Conservation (phyloP, 1,139 yeast genomes). For the Hyphopichia pseudoburtonii region DNA sequence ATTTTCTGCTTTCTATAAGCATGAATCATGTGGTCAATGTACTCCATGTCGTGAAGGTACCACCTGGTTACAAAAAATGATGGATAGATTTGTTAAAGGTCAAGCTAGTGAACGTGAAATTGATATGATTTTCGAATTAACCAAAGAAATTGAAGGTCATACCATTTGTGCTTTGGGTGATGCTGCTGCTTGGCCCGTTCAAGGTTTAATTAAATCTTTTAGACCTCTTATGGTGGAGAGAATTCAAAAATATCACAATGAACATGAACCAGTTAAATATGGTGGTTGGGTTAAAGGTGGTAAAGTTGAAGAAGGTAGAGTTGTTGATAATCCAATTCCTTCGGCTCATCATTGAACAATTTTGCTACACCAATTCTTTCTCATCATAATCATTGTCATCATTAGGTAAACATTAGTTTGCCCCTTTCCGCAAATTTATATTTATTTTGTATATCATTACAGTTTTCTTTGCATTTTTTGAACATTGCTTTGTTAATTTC, state of each 20-base stretch:
- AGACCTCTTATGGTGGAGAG: conserved; percentile 78
- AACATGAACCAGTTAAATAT: conserved; percentile 44
- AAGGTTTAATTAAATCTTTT: conserved; percentile 80
- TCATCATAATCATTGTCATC: neutral
- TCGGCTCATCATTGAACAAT: conserved; percentile 37
- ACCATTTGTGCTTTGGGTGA: conserved; percentile 90
- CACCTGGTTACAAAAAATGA: conserved; percentile 77
- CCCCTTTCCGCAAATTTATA: too few species aligned
- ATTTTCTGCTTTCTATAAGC: conserved; percentile 78
- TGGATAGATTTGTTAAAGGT: conserved; percentile 77
- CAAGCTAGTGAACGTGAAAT: conserved; percentile 80
- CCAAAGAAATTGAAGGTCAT: conserved; percentile 86
- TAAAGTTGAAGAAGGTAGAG: conserved; percentile 62
- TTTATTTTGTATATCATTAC: conserved; percentile 3
- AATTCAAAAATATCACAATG: conserved; percentile 50
- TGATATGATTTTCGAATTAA: conserved; percentile 77
- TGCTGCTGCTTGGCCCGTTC: conserved; percentile 93
- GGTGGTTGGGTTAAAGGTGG: conserved; percentile 82
- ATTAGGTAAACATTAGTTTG: too few species aligned
- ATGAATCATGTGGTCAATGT: conserved; percentile 92
- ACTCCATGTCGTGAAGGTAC: conserved; percentile 96
- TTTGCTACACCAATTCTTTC: too few species aligned
- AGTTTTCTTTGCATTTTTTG: conserved; percentile 1
- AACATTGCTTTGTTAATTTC: neutral
- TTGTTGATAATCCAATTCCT: conserved; percentile 60